Evolutionary conservation across 202 grass and related monocot species (phyloP), one percentile per base, ranked within the genome.

Genomic region (Dendrocalamus latiflorus): DNA sequence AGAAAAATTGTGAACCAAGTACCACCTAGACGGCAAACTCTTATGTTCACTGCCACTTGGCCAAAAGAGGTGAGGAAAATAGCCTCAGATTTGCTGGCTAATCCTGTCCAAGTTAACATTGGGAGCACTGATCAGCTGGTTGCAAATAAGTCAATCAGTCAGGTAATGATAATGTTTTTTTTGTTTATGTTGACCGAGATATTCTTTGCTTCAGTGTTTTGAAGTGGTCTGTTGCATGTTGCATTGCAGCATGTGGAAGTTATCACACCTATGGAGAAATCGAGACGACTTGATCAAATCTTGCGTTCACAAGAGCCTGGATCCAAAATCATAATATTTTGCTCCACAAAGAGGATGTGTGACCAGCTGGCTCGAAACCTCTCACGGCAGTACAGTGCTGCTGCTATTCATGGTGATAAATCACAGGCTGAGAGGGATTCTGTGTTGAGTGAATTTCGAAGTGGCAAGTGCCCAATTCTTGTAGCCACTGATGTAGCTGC

Each of bases 11-110:
- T 94, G 67, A 85, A 78, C 44, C 76, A 98, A 86, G 75, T 98
- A 68, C 90, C 91, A 18, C 20, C 71, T 51, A 86, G 49, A 41
- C 79, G 92, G 38, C 95, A 97, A 74, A 97, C 95, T 85, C 92
- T 97, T 74, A 94, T 97, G 95, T 97, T 89, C 82, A 97, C 95
- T 72, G 95, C 95, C 47, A 98, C 95, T 61, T 98, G 95, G 95
- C 95, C 95, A 30, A 84, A 55, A 70, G 90, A 93, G 68, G 95
- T 98, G 48, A 82, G 92, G 22, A 88, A 82, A 83, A 98, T 98
- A 76, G 95, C 95, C n/a, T 83, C 86, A 12, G 88, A 93, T 81
- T 92, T 94, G 69, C 80, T 98, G 44, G 41, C 30, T 66, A 93
- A 90, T 33, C 92, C 95, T 39, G 75, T 98, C 36, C 95, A 95